Percentiles rank a stretch among this genome's conserved stretches.
Evolutionary conservation across 108 stramenopile genomes (phyloP).

Genomic region (Mediolabrus comicus): DNA sequence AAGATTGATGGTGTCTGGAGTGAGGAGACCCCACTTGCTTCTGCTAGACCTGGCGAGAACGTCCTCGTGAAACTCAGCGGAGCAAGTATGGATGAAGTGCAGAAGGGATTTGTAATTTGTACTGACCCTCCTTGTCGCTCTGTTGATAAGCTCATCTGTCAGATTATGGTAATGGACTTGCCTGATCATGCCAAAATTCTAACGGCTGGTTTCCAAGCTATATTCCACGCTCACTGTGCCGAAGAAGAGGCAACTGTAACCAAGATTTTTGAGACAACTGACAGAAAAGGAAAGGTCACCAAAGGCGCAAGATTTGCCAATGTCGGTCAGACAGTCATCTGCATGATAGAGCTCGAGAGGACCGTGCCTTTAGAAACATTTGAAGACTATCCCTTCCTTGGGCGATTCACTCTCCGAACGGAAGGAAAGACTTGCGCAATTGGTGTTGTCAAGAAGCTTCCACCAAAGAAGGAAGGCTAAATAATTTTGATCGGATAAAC

Average conservation of each 20-base stretch:
- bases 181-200: slow-evolving; percentile 96
- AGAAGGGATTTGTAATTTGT: slow-evolving; percentile 97
- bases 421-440: slow-evolving; percentile 99
- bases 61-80: slow-evolving; percentile 91
- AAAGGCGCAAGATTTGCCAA: slow-evolving; percentile 86
- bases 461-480: slow-evolving; percentile 80
- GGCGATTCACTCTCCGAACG: slow-evolving; percentile 97
- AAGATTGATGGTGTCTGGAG: slow-evolving; percentile 95
- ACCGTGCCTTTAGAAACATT: slow-evolving; percentile 90
- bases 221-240: slow-evolving; percentile 95
- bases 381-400: slow-evolving; percentile 91
- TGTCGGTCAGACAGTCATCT: slow-evolving; percentile 77
- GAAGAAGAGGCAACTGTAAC: slow-evolving; percentile 91
- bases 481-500: slow-evolving; percentile 8
- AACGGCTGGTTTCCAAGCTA: slow-evolving; percentile 94
- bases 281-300: slow-evolving; percentile 69
- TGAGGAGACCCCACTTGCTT: slow-evolving; percentile 87
- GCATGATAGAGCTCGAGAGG: slow-evolving; percentile 76
- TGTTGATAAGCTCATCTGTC: slow-evolving; percentile 84
- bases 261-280: slow-evolving; percentile 91
- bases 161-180: slow-evolving; percentile 89
- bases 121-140: slow-evolving; percentile 77
- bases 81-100: slow-evolving; percentile 88
- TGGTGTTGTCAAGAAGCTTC: slow-evolving; percentile 94
- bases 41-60: slow-evolving; percentile 98